These are phyloP conservation scores for Elsinoe arachidis DNA, from an alignment of 2,329 filamentous ascomycete genomes.

Conservation along the genomic window DNA sequence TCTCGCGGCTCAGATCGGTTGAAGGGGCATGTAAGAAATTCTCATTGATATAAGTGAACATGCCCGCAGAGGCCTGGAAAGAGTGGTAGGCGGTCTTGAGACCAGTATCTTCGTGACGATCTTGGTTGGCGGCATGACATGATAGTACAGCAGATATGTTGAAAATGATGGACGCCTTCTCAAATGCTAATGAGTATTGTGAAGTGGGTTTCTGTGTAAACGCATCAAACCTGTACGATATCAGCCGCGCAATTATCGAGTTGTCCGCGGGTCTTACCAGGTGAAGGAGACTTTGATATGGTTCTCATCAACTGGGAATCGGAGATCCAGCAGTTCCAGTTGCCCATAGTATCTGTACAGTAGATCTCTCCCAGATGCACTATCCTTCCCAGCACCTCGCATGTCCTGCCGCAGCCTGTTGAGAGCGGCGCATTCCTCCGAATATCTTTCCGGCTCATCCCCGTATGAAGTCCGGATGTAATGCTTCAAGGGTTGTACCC, in stretches of 20 bases:
- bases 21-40: constrained; percentile 97
- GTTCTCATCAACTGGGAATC: constrained; percentile 96
- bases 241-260: neutral
- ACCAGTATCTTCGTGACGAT: constrained; percentile 81
- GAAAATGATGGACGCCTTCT: constrained; percentile 98
- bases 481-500: constrained; percentile 80
- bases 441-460: constrained; percentile 92
- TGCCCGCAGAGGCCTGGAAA: constrained; percentile 94
- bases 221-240: constrained; percentile 77
- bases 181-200: constrained; percentile 92
- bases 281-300: constrained; percentile 99
- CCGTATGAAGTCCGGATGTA: constrained; percentile 93
- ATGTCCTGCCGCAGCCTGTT: constrained; percentile 96
- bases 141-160: constrained; percentile 97
- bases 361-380: constrained; percentile 83
- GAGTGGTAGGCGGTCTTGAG: constrained; percentile 97
- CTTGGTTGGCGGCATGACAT: constrained; percentile 88
- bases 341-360: constrained; percentile 97
- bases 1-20: constrained; percentile 89
- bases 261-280: constrained; percentile 53
- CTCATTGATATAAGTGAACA: constrained; percentile 99
- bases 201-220: constrained; percentile 97
- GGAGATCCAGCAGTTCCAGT: constrained; percentile 83
- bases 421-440: constrained; percentile 87
- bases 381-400: constrained; percentile 94